Base-by-base conservation (phyloP, 1,139 yeast genomes). In the Kazachstania sp. region DNA sequence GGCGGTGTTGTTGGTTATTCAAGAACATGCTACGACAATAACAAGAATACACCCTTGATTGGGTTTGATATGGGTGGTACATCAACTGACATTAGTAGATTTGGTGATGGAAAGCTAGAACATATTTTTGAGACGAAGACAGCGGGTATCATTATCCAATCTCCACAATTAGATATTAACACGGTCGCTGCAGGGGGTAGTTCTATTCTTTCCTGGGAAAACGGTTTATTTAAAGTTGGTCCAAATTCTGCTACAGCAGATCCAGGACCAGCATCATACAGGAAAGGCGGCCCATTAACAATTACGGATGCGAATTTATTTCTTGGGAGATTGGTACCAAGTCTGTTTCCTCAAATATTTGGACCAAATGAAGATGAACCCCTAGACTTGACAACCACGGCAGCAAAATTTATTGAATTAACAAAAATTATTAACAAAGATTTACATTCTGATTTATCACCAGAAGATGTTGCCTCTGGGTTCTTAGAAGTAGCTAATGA, bases 1-100 rank as follows among this genome's bases (percentile, higher is more conserved):
- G 83, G 82, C 49, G 83, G 83, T 48, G 81, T 77, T 23, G 81
- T 78, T 31, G 83, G 82, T 4, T 71, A 73, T 49, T 71, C 81
- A 0, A 65, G 70, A 42, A 77, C 82, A 3, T 73, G 79, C 52
- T 77, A 67, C 54, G 72, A 75, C 53, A 59, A 64, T 1, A 58
- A 66, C 12, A 65, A 69, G 44, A 60, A 64, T 3, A 68, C 68
- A 19, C 79, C 81, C 0, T 63, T 75, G 36, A 72, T 78, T 53
- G 81, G 81, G 1, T 76, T 77, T 51, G 83, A 78, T 61, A 76
- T 77, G 80, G 83, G 83, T 45, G 83, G 82, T 39, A 78, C 83
- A 1, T 75, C 80, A 3, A 77, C 83, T 1, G 83, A 78, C 64
- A 79, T 76, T 23, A 74, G 79, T 2, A 63, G 78, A 51, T 74